phyloP scores from a whole-genome alignment of 345 rosid species.

The Mercurialis annua region DNA sequence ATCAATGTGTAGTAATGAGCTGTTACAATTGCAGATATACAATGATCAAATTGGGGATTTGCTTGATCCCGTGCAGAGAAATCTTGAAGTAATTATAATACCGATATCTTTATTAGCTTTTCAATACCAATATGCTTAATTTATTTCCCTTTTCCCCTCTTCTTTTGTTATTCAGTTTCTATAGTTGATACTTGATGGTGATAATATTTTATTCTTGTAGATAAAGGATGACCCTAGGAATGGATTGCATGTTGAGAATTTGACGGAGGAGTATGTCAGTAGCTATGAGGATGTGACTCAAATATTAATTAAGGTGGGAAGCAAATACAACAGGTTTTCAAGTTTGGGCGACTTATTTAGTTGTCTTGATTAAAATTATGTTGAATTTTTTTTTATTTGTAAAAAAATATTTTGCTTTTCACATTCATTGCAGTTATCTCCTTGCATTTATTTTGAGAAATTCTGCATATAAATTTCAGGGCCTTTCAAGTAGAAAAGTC shows the following conservation, averaged over 20 bases:
- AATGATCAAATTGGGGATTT: conserved; percentile 89
- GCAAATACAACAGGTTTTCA: background rate
- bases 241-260: conserved; percentile 75
- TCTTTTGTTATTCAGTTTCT: no score
- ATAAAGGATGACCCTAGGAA: conserved; percentile 76
- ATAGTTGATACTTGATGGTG: background rate
- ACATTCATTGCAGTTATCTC: background rate
- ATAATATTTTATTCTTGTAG: conserved; percentile 36
- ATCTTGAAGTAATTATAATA: conserved; percentile 60
- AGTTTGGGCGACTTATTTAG: background rate
- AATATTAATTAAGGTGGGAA: conserved; percentile 76
- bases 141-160: background rate
- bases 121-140: background rate
- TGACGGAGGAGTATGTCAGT: conserved; percentile 83
- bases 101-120: conserved; percentile 6
- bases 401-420: background rate
- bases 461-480: conserved; percentile 39
- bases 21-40: conserved; percentile 55
- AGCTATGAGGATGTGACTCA: conserved; percentile 82
- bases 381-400: background rate
- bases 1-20: background rate
- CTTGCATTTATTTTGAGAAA: background rate
- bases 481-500: conserved; percentile 89
- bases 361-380: background rate
- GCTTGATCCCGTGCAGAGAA: conserved; percentile 86